Evolutionary conservation across 2,329 filamentous ascomycete species (phyloP).

Genomic region (Ophiocordyceps unilateralis): DNA sequence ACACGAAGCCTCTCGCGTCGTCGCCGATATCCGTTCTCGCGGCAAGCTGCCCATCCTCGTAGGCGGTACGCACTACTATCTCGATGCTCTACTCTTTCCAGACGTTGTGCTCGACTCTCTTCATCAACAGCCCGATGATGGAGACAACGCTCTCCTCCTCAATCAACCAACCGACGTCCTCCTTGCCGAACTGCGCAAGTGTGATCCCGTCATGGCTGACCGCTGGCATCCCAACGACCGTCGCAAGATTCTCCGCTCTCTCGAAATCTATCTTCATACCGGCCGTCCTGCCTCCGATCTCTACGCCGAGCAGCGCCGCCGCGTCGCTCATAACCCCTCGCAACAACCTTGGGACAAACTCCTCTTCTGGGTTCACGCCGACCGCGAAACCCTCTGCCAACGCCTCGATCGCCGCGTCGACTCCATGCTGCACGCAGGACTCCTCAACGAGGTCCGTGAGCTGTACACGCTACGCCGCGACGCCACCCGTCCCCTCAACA

Average conservation of each 20-base stretch:
- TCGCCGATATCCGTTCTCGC: constrained; percentile 60
- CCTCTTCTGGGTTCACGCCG: constrained; percentile 76
- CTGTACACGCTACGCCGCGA: constrained; percentile 24
- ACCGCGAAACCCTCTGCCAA: constrained; percentile 46
- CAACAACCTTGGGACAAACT: constrained; percentile 35
- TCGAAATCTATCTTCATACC: constrained; percentile 78
- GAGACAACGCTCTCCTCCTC: constrained; percentile 45
- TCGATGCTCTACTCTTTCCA: constrained; percentile 66
- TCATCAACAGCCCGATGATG: no score
- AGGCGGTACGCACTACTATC: constrained; percentile 91
- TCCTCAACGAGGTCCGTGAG: constrained; percentile 30
- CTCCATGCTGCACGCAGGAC: constrained; percentile 53
- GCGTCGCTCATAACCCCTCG: background rate
- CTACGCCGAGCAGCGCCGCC: constrained; percentile 49
- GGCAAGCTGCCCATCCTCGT: constrained; percentile 80
- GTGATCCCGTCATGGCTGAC: constrained; percentile 79
- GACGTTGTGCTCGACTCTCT: constrained; percentile 34
- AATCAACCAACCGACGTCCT: constrained; percentile 54
- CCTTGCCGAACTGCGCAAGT: constrained; percentile 52
- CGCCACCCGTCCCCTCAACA: constrained; percentile 36
- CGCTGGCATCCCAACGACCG: constrained; percentile 89
- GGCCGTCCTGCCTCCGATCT: constrained; percentile 70
- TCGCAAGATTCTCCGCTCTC: constrained; percentile 73
- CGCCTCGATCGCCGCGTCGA: constrained; percentile 66
- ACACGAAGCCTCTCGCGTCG: constrained; percentile 46